Evolutionary conservation across 352 stramenopile species (phyloP), one percentile per base, ranked within the genome.

Genomic region (Phytophthora pistaciae): DNA sequence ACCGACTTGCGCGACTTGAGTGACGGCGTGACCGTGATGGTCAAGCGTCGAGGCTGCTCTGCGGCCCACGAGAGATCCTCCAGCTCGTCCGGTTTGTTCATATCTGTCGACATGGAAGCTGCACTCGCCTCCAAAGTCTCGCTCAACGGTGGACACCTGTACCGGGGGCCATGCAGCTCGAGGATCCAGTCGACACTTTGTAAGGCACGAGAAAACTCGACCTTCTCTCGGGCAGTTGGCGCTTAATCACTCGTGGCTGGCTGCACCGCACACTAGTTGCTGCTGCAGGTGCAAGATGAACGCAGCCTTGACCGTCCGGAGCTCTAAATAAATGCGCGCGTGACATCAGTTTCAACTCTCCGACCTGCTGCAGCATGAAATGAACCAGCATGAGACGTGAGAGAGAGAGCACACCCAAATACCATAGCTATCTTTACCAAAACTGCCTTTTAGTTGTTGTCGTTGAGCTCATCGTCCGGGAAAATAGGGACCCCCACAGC

Each of bases 301-400:
- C 46, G 46, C 46, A 14, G 40, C 42, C 48, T 55, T 16, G 16
- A 21, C 48, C 21, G 25, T 7, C 25, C 9, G 18, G 16, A 65
- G 55, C 53, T 52, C 66, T 63, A 73, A 73, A 73, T 13, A 68
- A 68, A 52, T 66, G 59, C 52, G 31, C 53, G 40, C 3, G 25
- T 29, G 46, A 64, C 50, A 72, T 73, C 66, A 73, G 66, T 73
- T 73, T 73, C 66, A 73, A 64, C 40, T 64, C 42, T 31, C 57
- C 5, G 23, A 36, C 25, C 18, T 23, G 8, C 31, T 13, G 31
- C 31, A 7, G 7, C 8, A 10, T 33, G 29, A 33, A 33, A 3
- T 13, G 31, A 36, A 36, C 31, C 31, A 36, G 31, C 31, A 36
- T 36, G 48, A 21, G 48, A 20, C 21, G 3, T 21, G 40, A 27